Evolutionary conservation across 495 filamentous ascomycete species (phyloP), one percentile per base, ranked within the genome.

Genomic region (Terfezia claveryi): DNA sequence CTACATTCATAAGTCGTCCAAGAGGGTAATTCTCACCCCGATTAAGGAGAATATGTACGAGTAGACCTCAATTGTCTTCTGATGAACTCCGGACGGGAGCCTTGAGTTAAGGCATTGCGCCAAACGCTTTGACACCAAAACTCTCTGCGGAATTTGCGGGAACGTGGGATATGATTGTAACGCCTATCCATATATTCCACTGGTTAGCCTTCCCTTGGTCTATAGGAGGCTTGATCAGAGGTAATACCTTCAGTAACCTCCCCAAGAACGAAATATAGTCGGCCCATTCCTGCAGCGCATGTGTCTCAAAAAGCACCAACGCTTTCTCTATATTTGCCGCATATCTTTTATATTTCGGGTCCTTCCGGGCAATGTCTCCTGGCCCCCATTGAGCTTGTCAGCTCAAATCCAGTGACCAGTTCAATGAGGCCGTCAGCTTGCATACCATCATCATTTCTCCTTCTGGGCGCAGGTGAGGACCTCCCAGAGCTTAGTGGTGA

Each of bases 211-310:
- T 32, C 37, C 51, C 44, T 32, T 7, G 1, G 27, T 4, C 27
- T 32, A 32, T 27, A 37, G 55, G 49, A 9, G 36, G 11, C 32
- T 12, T 41, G n/a, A 52, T 4, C 20, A 20, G 52, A 23, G 37
- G 12, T 50, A 67, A 58, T 61, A 89, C 88, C 79, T 95, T 98
- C 54, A 95, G 71, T 23, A 98, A 72, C 37, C 91, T 80, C 62
- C 81, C 87, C 37, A 99, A 73, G 66, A 96, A 96, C 10, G 89
- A 93, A 64, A 99, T 96, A 64, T 99, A 99, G 67, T 99, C 91
- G 37, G 92, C 89, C 91, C 91, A 99, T 78, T 96, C 91, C 68
- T 95, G 86, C 59, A 94, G 72, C 51, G 86, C 79, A 38, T 63
- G 58, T 20, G 82, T 87, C 69, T 99, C 91, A 69, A 95, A 99